Base-by-base conservation (phyloP, 257 asterid species). In the Ilex aquifolium region DNA sequence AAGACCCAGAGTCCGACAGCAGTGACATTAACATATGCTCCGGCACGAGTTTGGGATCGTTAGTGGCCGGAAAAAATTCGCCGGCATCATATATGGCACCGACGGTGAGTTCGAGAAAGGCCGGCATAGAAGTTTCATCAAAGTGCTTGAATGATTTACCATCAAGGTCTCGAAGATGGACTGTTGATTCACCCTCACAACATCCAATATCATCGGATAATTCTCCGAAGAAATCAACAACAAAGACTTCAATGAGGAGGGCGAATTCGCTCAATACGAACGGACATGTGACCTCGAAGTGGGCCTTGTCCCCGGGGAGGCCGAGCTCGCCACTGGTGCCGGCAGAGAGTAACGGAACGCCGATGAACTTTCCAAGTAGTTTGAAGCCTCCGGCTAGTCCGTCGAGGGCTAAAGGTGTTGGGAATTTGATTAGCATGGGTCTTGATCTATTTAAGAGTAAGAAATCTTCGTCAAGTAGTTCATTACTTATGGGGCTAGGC, bases 81-180 rank as follows among this genome's bases (percentile, higher is more conserved):
- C 44, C 76, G 56, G 90, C 86, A 27, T 82, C 98, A 1, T 88
- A 88, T 44, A 91, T 91, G 98, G 92, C 95, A 10, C 83, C 98
- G 0, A 91, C 98, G 0, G 67, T 72, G 52, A 91, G 98, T 51
- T 91, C 98, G 7, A 75, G 86, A 59, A 86, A 78, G 44, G 79
- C 80, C 6, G 87, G 91, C 15, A 72, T 79, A 50, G 85, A 84
- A 55, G 82, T 81, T 27, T 62, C 87, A 4, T 84, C 95, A 0
- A 87, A 83, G 66, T 85, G 70, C 65, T 70, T 72, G 83, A 81
- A 75, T 1, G 89, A 84, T 67, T 49, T 57, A 15, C 56, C 68
- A 4, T 69, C 80, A 4, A 72, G 78, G 70, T 77, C 88, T 0
- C 65, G 79, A 60, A 74, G 94, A 69, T 78, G 84, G 84, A 81